Percentiles rank a stretch among this genome's conserved stretches.
Evolutionary conservation across 2,329 filamentous ascomycete species (phyloP).

Genomic region (Alternaria gaisen): DNA sequence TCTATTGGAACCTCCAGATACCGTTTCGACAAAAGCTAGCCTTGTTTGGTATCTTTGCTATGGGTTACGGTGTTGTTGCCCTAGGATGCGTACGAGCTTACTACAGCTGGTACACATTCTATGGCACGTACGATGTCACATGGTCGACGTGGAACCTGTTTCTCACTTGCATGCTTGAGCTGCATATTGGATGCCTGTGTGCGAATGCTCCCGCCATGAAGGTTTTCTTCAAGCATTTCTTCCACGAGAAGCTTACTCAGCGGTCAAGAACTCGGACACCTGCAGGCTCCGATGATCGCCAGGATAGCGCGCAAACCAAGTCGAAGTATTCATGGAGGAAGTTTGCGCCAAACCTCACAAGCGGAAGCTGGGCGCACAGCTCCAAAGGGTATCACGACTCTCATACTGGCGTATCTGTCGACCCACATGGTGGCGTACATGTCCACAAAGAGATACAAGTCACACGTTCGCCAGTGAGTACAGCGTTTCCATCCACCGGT

Average conservation of each 20-base stretch:
- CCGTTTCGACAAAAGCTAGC: conserved; percentile 42
- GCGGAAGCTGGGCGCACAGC: conserved; percentile 9
- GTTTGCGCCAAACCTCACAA: conserved; percentile 19
- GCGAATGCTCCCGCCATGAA: conserved; percentile 45
- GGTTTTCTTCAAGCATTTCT: conserved; percentile 45
- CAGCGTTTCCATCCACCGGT: background rate
- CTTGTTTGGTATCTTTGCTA: conserved; percentile 42
- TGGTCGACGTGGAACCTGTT: conserved; percentile 37
- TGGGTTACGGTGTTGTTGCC: conserved; percentile 42
- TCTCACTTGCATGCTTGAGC: conserved; percentile 34
- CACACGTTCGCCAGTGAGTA: conserved; percentile 17
- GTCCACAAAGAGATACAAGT: conserved; percentile 28
- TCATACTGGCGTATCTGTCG: conserved; percentile 28
- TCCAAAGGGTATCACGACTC: conserved; percentile 37
- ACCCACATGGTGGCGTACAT: conserved; percentile 33
- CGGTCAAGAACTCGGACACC: conserved; percentile 13
- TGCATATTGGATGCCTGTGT: conserved; percentile 43
- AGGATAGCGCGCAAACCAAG: conserved; percentile 1
- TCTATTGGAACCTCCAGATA: conserved; percentile 45
- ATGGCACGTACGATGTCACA: conserved; percentile 41
- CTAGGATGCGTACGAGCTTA: conserved; percentile 37
- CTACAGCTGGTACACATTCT: conserved; percentile 41
- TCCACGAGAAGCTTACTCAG: conserved; percentile 33
- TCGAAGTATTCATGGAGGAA: conserved; percentile 14
- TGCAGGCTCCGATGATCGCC: background rate